Percentiles rank a stretch among this genome's conserved stretches.
phyloP scores from a whole-genome alignment of 495 filamentous ascomycete genomes.

The Astrothelium macrocarpum region DNA sequence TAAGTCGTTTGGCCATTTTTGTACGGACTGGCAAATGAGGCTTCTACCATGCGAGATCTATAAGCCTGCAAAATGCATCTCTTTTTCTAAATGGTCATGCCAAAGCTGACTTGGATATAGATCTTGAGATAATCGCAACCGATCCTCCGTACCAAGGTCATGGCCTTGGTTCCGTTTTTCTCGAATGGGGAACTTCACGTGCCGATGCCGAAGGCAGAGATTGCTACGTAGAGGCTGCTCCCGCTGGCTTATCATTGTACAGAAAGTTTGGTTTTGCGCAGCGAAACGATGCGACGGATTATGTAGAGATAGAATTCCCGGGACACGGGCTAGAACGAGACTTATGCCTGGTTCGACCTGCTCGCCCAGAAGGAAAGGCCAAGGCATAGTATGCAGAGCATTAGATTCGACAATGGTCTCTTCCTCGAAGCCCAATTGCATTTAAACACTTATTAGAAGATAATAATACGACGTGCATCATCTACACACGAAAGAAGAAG shows the following conservation, averaged over 20 bases:
- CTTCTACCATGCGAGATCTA: neutral
- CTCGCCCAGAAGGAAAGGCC: neutral
- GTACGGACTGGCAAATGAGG: neutral
- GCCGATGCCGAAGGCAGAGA: constrained; percentile 17
- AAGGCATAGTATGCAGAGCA: neutral
- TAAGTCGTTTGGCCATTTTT: constrained; percentile 9
- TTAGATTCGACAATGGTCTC: neutral
- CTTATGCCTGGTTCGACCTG: neutral
- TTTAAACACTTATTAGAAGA: too few species aligned
- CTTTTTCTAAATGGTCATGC: neutral
- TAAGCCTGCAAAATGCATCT: neutral
- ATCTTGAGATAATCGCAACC: constrained; percentile 23
- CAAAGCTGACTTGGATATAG: constrained; percentile 9
- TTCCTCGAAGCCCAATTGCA: too few species aligned
- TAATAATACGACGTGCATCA: neutral
- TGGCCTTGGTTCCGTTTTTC: constrained; percentile 26
- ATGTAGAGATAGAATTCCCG: neutral
- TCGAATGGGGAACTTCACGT: constrained; percentile 26
- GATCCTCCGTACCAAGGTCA: constrained; percentile 22
- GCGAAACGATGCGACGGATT: neutral
- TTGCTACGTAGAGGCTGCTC: constrained; percentile 21
- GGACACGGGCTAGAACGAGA: neutral
- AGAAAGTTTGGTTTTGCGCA: constrained; percentile 15
- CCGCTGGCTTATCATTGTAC: constrained; percentile 17
- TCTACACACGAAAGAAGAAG: constrained; percentile 11